A percentile compares a stretch with the other conserved stretches of the same genome.
Conservation (phyloP, 2,329 filamentous ascomycete species). For the Neonectria faginata region DNA sequence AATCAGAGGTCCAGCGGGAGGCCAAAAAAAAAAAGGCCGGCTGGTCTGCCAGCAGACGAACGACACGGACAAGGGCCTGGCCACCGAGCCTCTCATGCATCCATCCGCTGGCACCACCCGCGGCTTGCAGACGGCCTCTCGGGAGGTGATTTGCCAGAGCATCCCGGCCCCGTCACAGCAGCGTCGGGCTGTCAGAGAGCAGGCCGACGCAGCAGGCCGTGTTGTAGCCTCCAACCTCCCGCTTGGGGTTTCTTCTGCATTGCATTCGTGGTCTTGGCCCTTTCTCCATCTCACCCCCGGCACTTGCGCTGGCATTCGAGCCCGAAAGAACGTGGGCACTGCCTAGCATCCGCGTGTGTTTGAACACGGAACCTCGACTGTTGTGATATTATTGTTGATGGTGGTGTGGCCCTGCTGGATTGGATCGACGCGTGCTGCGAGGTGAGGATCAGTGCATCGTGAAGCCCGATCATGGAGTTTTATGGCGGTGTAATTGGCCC, state of each 20-base stretch:
- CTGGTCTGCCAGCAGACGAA: neutral
- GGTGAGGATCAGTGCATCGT: conserved; percentile 13
- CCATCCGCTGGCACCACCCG: conserved; percentile 43
- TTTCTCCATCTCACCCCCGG: conserved; percentile 4
- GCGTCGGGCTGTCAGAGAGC: neutral
- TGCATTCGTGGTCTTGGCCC: neutral
- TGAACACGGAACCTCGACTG: conserved; percentile 8
- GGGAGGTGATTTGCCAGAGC: conserved; percentile 31
- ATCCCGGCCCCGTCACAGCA: conserved; percentile 27
- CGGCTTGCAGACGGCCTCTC: conserved; percentile 35
- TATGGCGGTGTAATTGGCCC: conserved; percentile 14
- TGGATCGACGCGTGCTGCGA: conserved; percentile 23
- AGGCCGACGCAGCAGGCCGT: neutral
- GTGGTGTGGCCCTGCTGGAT: conserved; percentile 18
- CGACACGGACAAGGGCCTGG: conserved; percentile 1
- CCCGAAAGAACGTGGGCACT: neutral
- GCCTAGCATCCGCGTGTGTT: neutral
- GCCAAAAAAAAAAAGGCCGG: too few relatives aligned
- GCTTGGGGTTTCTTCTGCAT: neutral
- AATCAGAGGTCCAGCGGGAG: neutral
- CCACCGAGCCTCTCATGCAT: conserved; percentile 25
- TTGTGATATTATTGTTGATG: conserved; percentile 25
- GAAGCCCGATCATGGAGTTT: conserved; percentile 11
- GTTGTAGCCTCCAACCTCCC: neutral
- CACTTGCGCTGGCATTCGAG: conserved; percentile 7